Evolutionary conservation across 2,329 filamentous ascomycete genomes (phyloP), one percentile per base, ranked within the genome.

Genomic region (Monilinia fructicola): DNA sequence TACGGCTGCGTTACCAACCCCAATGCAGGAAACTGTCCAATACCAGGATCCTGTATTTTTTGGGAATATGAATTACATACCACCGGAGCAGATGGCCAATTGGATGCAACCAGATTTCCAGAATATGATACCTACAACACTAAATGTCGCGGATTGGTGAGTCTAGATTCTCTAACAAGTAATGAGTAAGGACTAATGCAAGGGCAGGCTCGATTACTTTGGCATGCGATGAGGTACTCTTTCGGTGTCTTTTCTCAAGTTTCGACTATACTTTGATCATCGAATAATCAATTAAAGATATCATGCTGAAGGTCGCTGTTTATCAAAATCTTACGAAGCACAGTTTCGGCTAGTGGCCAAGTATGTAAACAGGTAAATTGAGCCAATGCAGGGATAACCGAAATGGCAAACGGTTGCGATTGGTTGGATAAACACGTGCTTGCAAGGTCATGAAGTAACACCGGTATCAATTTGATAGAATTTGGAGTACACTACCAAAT

Each of bases 141-240:
- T 64, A 9, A 18, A 64, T 46, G 61, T 56, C 5, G 40, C 38
- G 16, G 61, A 64, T n/a, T 64, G 61, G 61, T 64, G 9, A 56
- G 52, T 48, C 23, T 46, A 16, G 21, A 5, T 11, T 12, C 11
- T 28, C 11, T 26, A 11, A 11, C 9, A 48, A n/a, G 3, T 2
- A 35, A 9, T 9, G 12, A 46, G 26, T 3, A 14, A 18, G 7
- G 21, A 64, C 52, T 64, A 40, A 64, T 10, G 16, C 12, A 12
- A n/a, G 21, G 35, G 12, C 11, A 64, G 61, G 61, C 35, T 64
- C 26, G 52, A 48, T 18, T 64, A 55, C 21, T 56, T 64, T 46
- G 61, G 52, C 16, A 56, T 64, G 35, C n/a, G 48, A 63, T 63
- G 9, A 48, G 35, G 18, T 59, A 18, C 16, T 31, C 14, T 12